phyloP scores from a whole-genome alignment of 352 stramenopile genomes.

The Aphanomyces invadans region DNA sequence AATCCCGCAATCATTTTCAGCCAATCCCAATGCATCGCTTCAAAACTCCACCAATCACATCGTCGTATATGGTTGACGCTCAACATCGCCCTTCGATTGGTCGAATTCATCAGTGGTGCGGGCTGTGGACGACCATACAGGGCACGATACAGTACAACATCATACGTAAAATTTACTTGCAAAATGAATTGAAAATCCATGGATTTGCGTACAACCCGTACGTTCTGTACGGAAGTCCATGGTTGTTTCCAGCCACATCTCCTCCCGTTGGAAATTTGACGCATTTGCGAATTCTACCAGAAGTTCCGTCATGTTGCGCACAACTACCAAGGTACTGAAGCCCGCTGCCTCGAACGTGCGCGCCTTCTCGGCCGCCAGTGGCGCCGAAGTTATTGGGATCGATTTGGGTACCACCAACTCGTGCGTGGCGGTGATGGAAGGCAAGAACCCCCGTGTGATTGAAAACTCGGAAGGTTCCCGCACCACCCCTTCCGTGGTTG shows the following conservation, averaged over 20 bases:
- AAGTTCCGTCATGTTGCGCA: conserved; percentile 18
- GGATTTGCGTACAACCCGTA: neutral
- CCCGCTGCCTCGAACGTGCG: conserved; percentile 23
- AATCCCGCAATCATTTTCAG: neutral
- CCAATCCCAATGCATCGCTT: neutral
- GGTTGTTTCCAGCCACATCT: neutral
- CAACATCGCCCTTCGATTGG: neutral
- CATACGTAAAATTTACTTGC: no score
- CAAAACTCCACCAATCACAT: neutral
- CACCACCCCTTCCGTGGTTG: conserved; percentile 95
- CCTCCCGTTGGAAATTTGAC: neutral
- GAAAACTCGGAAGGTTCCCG: conserved; percentile 95
- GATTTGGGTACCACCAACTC: conserved; percentile 98
- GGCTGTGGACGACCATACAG: neutral
- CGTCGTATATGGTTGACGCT: neutral
- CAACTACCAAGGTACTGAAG: conserved; percentile 21
- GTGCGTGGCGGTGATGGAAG: conserved; percentile 66
- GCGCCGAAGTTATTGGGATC: conserved; percentile 88
- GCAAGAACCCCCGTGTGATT: conserved; percentile 91
- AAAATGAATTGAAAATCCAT: neutral
- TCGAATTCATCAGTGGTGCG: neutral
- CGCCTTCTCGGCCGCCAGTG: conserved; percentile 44
- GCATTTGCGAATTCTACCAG: neutral
- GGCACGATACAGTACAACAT: neutral
- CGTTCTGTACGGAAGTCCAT: neutral